Base-by-base conservation (phyloP, 495 filamentous ascomycete species). In the Terfezia claveryi region DNA sequence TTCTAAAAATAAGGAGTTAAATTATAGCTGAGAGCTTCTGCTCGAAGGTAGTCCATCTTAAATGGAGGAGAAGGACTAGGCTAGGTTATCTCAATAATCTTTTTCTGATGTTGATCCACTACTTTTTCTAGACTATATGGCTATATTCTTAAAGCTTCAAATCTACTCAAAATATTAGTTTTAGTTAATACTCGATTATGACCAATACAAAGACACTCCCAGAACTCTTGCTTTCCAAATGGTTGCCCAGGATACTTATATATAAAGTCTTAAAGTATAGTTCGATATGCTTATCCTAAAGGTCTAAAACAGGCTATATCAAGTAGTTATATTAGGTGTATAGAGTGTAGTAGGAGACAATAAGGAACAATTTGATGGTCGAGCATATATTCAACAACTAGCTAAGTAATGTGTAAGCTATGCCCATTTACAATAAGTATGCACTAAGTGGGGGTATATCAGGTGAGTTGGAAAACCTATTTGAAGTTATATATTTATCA, bases 331-430 rank as follows among this genome's bases (percentile, higher is more conserved):
- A 57, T 37, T 0, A 60, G 44, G 36, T 62, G 52, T 2, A 52
- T 60, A 2, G 49, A 60, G 44, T 57, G 58, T 17, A 52, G 23
- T 0, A 37, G 60, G 37, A 62, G 37, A n/a, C 55, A 57, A 36
- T 59, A 51, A 49, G 50, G 60, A 4, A 23, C 32, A 62, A 44
- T 44, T 44, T 44, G 38, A 16, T 2, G 38, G 16, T 44, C 38
- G 2, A 44, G 38, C 1, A 2, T 54, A 50, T 51, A 58, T 49
- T 58, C 38, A 9, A 60, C 54, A 53, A 60, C 54, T 23, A 58
- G 51, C 57, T 36, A 54, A 17, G 52, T 56, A 5, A 61, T 16
- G 53, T 59, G 38, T 17, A 36, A 61, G 11, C 36, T 54, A 57
- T 61, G 52, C 0, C 52, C 38, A 56, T 61, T 49, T 2, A 59